Base-by-base conservation (phyloP, 140 eudicot genomes). In the Bidens hawaiensis region DNA sequence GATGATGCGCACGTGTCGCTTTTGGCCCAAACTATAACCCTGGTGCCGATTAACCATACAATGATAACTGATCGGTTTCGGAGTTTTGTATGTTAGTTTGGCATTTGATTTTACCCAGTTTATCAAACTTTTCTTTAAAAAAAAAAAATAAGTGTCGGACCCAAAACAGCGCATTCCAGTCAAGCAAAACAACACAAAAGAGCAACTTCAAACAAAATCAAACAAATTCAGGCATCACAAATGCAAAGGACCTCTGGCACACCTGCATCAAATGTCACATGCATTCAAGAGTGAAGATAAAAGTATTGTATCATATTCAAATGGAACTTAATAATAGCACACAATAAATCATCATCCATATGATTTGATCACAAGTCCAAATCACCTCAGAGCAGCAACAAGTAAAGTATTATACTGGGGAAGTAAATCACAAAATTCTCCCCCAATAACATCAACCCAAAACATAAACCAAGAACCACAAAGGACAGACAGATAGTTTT, bases 391-490 rank as follows among this genome's bases (percentile, higher is more conserved):
- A 48, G 46, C 64, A 50, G 50, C 62, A 64, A n/a, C n/a, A n/a
- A 47, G 19, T 71, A n/a, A n/a, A n/a, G n/a, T n/a, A 21, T 53
- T 40, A 57, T 64, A 12, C 31, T 55, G 66, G 67, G 77, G 77
- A 57, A 64, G 72, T 55, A 65, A 57, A 73, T 65, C 73, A 65
- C 73, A 73, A 73, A 73, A 73, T 65, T 73, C 73, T 73, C 50
- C 78, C 73, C 67, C 66, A 4, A 7, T 16, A 70, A 46, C 33
- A 51, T 23, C 61, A 26, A 45, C 61, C 65, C 61, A 45, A 64
- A 49, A 65, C 62, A 65, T 61, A 71, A 60, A 65, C 34, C 59
- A 73, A 38, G 34, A 45, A 15, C 13, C 56, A 65, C 72, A 73
- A 54, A 12, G 30, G 59, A 53, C 71, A 43, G 59, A 63, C 54